phyloP scores from a whole-genome alignment of 2,329 filamentous ascomycete genomes.

The Aspergillus versicolor region DNA sequence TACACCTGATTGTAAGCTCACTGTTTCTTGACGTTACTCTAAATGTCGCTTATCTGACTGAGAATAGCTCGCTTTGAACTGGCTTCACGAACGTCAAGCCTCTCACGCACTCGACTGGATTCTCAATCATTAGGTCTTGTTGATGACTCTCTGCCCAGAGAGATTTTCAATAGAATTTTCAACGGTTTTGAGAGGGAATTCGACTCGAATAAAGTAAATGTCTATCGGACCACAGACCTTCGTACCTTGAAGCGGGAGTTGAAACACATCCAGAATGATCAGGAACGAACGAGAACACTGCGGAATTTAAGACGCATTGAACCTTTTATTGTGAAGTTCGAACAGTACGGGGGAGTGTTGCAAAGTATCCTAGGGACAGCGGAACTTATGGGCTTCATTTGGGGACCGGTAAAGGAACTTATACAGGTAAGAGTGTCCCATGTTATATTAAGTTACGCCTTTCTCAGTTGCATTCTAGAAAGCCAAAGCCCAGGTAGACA shows the following conservation, averaged over 20 bases:
- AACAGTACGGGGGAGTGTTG: not conserved
- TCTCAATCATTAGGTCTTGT: not conserved
- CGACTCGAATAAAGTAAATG: not conserved
- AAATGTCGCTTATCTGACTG: not conserved
- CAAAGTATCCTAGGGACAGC: not conserved
- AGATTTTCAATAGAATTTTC: not conserved
- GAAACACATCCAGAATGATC: not conserved
- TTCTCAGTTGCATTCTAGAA: not conserved
- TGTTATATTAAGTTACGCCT: not conserved
- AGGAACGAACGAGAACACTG: not conserved
- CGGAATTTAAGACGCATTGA: conserved; percentile 3
- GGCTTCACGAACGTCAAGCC: not conserved
- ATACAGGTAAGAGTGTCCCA: not conserved
- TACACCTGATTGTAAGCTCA: not conserved
- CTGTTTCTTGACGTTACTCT: not conserved
- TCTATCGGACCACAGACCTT: not conserved
- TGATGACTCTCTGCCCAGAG: not conserved
- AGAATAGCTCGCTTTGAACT: not conserved
- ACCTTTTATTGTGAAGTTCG: not conserved
- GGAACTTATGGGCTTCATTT: not conserved
- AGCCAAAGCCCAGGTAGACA: not conserved
- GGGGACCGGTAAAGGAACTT: not conserved
- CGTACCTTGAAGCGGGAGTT: not conserved
- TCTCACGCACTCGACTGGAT: not conserved
- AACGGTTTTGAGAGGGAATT: not conserved